Evolutionary conservation across 345 rosid species (phyloP), one percentile per base, ranked within the genome.

Genomic region (Brassica nigra): DNA sequence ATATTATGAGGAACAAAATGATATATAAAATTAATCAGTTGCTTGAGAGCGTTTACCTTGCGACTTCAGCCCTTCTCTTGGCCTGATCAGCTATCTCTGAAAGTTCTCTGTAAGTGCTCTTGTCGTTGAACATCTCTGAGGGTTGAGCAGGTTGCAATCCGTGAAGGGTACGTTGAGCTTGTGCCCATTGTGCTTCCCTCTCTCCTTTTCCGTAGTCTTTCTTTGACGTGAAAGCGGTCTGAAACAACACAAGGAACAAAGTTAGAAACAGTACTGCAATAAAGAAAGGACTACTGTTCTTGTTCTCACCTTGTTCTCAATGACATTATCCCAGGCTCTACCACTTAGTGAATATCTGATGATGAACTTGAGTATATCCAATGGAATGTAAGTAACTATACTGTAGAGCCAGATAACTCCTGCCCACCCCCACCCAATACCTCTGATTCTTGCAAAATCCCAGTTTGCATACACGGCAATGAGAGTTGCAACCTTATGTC

Each of bases 381-480:
- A 82, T 70, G 99, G 99, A 58, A 95, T 30, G 81, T 92, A 95
- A 73, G 83, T 83, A 68, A 95, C 62, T 34, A 95, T 54, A 83
- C 91, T 92, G 87, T 89, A 95, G 12, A 95, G 73, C 99, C 99
- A 92, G 62, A 95, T 91, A 37, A 95, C 89, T 72, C 94, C 97
- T 57, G 91, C 95, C 99, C 97, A 92, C 81, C 97, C 95, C 99
- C 99, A 92, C 1, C 99, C 97, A 28, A 86, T 84, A 8, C 97
- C 97, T 2, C 76, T 77, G 5, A 92, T 79, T 76, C 78, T 86
- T 30, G 97, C 99, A 71, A 89, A 91, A 4, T 58, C 79, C 95
- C 93, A 90, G 61, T 87, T 78, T 44, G 91, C 97, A 36, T 95
- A 91, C 4, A 91, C 97, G 11, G 97, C 93, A n/a, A 92, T 64